Evolutionary conservation across 345 rosid genomes (phyloP), one percentile per base, ranked within the genome.

Genomic region (Pelargonium nanum): DNA sequence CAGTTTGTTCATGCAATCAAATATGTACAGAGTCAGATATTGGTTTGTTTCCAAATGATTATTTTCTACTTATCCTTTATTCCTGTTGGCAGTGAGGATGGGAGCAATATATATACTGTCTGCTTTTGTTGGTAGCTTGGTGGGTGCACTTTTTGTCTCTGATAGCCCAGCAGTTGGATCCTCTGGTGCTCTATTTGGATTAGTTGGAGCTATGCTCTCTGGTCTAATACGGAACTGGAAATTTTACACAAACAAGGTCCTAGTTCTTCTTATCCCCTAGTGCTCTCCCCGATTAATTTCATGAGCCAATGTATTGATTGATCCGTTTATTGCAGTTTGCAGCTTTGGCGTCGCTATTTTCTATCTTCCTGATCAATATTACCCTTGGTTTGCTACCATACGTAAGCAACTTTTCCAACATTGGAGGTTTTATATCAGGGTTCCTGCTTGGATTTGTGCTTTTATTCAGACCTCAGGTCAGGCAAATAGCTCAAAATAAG

Each of bases 401-500:
- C 58, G 56, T 80, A 26, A 85, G 75, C 78, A 92, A 85, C 62
- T 88, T 85, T 59, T 77, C 95, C 17, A 86, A 74, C 72, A 77
- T 83, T 55, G 98, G 92, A 21, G 96, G 95, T 50, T 74, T 92
- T 65, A 45, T 85, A 50, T 80, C 96, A 19, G 96, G 96, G 59
- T 52, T 79, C 45, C 82, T 88, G 45, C 89, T 91, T 45, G 98
- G 98, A 28, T 70, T 88, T 55, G 82, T 69, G 53, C 75, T 89
- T 65, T 26, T 88, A 44, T 81, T 76, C 73, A 74, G 82, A 23
- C 96, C 95, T 69, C 82, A 73, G 63, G 64, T 71, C 13, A 73
- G 80, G 58, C 77, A 80, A 57, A 24, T 62, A 53, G 59, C 76
- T 58, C 78, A 72, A 57, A 79, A 74, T 56, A 83, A 81, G 67